Evolutionary conservation across 1,284 basidiomycete genomes (phyloP), one percentile per base, ranked within the genome.

Genomic region (Trametes versicolor): DNA sequence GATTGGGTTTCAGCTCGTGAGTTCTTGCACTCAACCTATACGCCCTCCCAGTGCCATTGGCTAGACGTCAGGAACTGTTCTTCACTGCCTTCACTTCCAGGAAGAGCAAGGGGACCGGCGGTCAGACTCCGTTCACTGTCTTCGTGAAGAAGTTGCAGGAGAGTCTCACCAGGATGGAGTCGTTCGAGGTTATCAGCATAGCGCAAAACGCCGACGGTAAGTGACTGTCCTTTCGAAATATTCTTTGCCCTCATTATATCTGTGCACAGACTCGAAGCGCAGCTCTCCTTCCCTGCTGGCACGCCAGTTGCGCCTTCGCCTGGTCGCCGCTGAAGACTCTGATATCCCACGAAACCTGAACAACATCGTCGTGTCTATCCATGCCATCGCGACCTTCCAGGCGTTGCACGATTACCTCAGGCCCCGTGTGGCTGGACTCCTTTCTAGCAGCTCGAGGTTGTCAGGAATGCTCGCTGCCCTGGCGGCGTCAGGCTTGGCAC

Each of bases 371-470:
- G 94, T 98, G 39, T 98, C 96, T 4, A 97, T 98, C 65, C 96
- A 98, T 74, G 96, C 96, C 3, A 97, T 98, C 64, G 96, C 97
- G 0, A 97, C 96, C 0, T 95, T 98, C 84, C 95, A 97, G 77
- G 95, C 96, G 0, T 84, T 98, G 36, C 95, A 97, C 73, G 96
- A 97, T 76, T 98, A 98, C 76, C 86, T 98, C 13, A 90, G 95
- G 0, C 96, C 96, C 19, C 86, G 95, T 9, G 90, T 98, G 25
- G 85, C 94, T n/a, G 94, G 94, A 8, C 78, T 92, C 6, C 78
- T 90, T 53, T 84, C 85, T 8, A 82, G 85, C 63, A 83, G 87
- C 32, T 89, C 91, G 17, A 86, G 95, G 15, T 78, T 98, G 15
- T 93, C 94, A 4, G 91, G 92, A 43, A 95, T 98, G 88, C 87